These are phyloP conservation scores for Solanum verrucosum DNA, from an alignment of 257 asterid species.

Conservation along the genomic window DNA sequence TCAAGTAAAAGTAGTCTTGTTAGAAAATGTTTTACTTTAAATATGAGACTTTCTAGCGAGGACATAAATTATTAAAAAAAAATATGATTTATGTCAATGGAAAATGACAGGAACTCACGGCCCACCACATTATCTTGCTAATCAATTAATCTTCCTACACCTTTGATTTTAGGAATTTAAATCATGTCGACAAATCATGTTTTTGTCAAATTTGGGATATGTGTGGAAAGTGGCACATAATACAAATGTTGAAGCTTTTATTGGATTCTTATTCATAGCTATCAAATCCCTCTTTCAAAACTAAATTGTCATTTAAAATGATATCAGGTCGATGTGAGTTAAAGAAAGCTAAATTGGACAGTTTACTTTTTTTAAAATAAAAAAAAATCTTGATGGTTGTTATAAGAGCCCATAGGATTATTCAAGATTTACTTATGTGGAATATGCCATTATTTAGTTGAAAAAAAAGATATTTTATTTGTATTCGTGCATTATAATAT, in stretches of 20 bases:
- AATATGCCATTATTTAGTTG: background rate
- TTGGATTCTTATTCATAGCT: background rate
- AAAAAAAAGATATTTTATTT: too few relatives aligned
- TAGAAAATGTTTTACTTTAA: too few relatives aligned
- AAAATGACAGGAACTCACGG: background rate
- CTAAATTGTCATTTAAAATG: background rate
- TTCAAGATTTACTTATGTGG: background rate
- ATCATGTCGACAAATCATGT: background rate
- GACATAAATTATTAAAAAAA: too few relatives aligned
- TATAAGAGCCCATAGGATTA: background rate
- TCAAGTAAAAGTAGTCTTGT: too few relatives aligned
- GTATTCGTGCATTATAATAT: background rate
- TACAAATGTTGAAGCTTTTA: background rate
- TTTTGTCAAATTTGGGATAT: background rate
- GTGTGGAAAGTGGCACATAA: background rate
- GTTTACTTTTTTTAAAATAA: background rate
- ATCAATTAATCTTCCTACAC: background rate
- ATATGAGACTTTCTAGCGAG: background rate
- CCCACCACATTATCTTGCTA: background rate
- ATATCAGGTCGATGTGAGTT: background rate
- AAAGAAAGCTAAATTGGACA: background rate
- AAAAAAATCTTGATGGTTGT: background rate
- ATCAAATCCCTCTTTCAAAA: background rate
- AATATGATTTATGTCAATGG: background rate
- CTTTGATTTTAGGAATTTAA: background rate